Conservation (phyloP, 441 rosid species). For the Pelargonium cotyledonis region DNA sequence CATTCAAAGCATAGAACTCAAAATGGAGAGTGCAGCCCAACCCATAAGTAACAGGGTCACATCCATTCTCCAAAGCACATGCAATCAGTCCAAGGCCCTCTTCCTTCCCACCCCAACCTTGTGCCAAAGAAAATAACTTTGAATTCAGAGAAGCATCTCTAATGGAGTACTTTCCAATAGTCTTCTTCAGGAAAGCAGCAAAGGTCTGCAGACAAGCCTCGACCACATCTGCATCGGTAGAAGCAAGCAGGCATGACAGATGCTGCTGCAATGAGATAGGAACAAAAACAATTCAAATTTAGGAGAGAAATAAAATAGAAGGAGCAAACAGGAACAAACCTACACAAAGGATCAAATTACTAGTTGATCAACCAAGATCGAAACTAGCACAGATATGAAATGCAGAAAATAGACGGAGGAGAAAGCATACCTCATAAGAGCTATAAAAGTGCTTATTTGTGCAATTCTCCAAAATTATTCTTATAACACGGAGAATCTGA, state of each 20-base stretch:
- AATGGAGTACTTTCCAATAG: constrained; percentile 72
- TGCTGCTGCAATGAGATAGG: constrained; percentile 68
- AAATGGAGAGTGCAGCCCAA: constrained; percentile 93
- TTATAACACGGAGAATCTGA: constrained; percentile 86
- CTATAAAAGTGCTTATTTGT: constrained; percentile 87
- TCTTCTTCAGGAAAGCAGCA: constrained; percentile 83
- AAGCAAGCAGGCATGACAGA: constrained; percentile 85
- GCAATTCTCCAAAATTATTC: constrained; percentile 90
- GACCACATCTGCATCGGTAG: constrained; percentile 92
- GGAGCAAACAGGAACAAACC: neutral
- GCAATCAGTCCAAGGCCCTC: constrained; percentile 93
- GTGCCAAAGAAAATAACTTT: constrained; percentile 89
- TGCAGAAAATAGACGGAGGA: neutral
- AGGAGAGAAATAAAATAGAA: neutral
- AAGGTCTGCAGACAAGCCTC: constrained; percentile 90
- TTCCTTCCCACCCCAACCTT: constrained; percentile 99
- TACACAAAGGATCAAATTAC: neutral
- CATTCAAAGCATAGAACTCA: constrained; percentile 72
- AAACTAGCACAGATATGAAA: too few species aligned
- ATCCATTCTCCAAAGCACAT: constrained; percentile 57
- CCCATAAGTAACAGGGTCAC: constrained; percentile 66
- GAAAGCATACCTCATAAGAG: constrained; percentile 76
- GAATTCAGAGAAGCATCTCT: constrained; percentile 73
- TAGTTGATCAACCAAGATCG: neutral
- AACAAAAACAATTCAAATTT: constrained; percentile 16